Conservation (phyloP, 140 eudicot species). For the Anethum foeniculum region DNA sequence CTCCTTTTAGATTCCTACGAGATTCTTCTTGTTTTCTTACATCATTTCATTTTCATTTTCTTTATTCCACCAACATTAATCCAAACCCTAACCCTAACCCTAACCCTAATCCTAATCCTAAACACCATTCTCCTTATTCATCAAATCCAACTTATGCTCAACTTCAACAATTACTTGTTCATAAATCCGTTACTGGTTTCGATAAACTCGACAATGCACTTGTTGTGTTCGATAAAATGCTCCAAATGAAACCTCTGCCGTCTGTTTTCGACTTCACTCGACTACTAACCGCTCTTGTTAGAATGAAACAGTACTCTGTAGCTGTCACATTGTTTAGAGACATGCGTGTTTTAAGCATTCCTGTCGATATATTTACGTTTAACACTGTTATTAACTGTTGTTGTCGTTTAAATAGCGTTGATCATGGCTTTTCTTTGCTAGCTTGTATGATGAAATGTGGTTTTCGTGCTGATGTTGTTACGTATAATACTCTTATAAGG, state of each 20-base stretch:
- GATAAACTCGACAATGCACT: not conserved
- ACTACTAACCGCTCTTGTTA: not conserved
- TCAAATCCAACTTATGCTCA: not conserved
- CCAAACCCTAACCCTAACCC: too few relatives aligned
- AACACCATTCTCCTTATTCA: too few relatives aligned
- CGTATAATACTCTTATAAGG: not conserved
- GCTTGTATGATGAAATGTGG: not conserved
- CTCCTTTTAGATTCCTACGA: not conserved
- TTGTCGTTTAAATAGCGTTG: not conserved
- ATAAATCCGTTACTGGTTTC: not conserved
- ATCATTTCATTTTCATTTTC: not conserved
- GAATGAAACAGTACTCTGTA: not conserved
- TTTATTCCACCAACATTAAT: not conserved
- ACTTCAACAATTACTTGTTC: not conserved
- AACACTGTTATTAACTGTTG: not conserved
- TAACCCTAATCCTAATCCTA: too few relatives aligned
- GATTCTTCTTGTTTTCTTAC: not conserved
- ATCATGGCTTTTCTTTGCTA: not conserved
- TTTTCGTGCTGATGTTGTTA: not conserved
- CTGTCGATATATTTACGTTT: not conserved
- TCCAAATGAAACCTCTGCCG: not conserved
- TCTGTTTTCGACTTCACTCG: not conserved
- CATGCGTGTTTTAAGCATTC: not conserved
- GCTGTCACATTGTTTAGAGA: not conserved
- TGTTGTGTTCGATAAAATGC: not conserved